phyloP scores from a whole-genome alignment of 192 early-diverging fungal genomes.

The Gaertneriomyces sp. region DNA sequence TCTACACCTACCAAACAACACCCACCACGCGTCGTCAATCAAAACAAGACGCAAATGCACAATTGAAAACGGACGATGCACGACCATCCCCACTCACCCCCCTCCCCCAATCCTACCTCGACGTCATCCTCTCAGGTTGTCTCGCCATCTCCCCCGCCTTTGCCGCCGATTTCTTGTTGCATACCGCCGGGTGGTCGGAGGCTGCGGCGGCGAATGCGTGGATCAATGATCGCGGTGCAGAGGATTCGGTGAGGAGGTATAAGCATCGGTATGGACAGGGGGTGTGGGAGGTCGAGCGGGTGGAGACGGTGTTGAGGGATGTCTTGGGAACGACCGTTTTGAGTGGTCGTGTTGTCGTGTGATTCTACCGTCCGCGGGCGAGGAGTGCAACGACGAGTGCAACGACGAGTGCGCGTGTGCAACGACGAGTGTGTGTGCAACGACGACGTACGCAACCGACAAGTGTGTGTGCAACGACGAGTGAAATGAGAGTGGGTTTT shows the following conservation, averaged over 20 bases:
- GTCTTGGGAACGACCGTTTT: too few species aligned
- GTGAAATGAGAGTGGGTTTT: too few species aligned
- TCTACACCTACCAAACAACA: constrained; percentile 40
- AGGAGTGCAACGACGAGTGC: too few species aligned
- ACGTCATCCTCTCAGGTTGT: constrained; percentile 45
- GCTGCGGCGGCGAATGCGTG: constrained; percentile 26
- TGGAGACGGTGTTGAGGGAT: too few species aligned
- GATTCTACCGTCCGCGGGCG: too few species aligned
- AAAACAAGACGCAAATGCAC: constrained; percentile 8
- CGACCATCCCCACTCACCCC: constrained; percentile 32
- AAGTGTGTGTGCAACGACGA: too few species aligned
- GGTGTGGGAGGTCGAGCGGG: too few species aligned
- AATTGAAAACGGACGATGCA: neutral
- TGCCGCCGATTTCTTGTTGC: constrained; percentile 41
- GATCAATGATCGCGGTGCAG: constrained; percentile 44
- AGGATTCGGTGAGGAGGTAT: constrained; percentile 29
- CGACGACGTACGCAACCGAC: too few species aligned
- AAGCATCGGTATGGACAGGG: too few species aligned
- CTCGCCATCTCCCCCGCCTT: constrained; percentile 31
- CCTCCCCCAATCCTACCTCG: constrained; percentile 50
- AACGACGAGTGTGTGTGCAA: too few species aligned
- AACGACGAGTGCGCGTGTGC: too few species aligned
- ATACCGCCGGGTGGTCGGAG: constrained; percentile 46
- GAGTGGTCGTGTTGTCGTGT: too few species aligned
- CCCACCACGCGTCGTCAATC: neutral